Percentiles rank a stretch among this genome's conserved stretches.
Conservation (phyloP, 169 alveolate species). For the Babesia ovata region DNA sequence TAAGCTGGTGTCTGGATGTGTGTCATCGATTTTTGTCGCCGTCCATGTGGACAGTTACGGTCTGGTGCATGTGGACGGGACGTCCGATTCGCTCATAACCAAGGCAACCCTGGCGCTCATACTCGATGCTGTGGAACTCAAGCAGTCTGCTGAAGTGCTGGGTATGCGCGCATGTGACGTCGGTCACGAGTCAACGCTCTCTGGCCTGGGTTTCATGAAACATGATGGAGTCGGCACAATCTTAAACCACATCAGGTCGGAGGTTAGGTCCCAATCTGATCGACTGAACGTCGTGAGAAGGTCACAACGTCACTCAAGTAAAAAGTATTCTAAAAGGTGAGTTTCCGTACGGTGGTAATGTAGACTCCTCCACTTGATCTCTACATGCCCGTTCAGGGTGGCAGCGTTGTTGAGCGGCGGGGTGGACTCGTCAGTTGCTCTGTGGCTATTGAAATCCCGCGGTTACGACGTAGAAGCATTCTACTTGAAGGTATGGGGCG, state of each 20-base stretch:
- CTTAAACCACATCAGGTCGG: conserved; percentile 49
- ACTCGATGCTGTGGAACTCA: conserved; percentile 2
- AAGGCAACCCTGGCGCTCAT: conserved; percentile 51
- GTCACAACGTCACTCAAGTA: neutral
- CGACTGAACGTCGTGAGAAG: neutral
- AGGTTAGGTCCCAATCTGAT: conserved; percentile 10
- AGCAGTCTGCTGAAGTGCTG: neutral
- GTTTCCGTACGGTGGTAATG: neutral
- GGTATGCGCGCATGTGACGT: neutral
- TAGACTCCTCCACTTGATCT: neutral
- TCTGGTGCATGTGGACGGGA: conserved; percentile 55
- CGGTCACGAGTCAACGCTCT: conserved; percentile 3
- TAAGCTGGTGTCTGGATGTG: conserved; percentile 48
- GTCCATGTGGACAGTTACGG: conserved; percentile 30
- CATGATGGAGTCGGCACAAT: conserved; percentile 38
- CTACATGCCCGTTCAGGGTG: conserved; percentile 34
- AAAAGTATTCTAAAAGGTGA: conserved; percentile 2
- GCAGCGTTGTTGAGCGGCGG: conserved; percentile 78
- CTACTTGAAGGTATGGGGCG: conserved; percentile 66
- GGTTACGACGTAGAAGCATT: conserved; percentile 73
- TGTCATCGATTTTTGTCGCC: conserved; percentile 42
- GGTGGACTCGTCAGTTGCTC: conserved; percentile 77
- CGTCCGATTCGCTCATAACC: conserved; percentile 54
- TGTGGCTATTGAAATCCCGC: conserved; percentile 67
- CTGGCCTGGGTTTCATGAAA: conserved; percentile 21